Evolutionary conservation across 1,139 yeast species (phyloP).

Genomic region (Debaryomycetaceae sp.): DNA sequence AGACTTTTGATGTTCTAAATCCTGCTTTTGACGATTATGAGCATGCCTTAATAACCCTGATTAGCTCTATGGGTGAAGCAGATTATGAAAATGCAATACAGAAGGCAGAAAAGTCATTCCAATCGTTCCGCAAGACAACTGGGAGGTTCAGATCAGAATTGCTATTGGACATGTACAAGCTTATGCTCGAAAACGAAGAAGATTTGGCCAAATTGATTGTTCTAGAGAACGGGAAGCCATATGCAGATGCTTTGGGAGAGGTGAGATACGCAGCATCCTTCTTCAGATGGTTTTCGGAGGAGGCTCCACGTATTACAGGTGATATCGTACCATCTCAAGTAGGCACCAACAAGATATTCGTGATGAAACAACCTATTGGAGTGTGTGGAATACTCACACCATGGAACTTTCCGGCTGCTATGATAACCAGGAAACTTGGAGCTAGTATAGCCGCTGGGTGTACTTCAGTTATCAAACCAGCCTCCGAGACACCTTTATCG

Average conservation of each 20-base stretch:
- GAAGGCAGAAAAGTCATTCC: conserved; percentile 36
- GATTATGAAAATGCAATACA: conserved; percentile 41
- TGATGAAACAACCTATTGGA: conserved; percentile 80
- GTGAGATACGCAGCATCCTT: conserved; percentile 73
- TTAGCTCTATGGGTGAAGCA: conserved; percentile 30
- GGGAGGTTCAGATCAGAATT: conserved; percentile 39
- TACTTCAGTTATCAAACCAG: conserved; percentile 87
- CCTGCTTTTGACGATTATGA: conserved; percentile 37
- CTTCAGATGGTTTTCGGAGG: conserved; percentile 86
- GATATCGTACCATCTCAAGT: conserved; percentile 65
- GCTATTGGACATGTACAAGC: conserved; percentile 39
- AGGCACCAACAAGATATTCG: conserved; percentile 55
- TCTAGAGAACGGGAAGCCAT: conserved; percentile 82
- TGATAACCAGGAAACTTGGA: conserved; percentile 88
- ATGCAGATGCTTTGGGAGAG: conserved; percentile 75
- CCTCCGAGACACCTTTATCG: conserved; percentile 81
- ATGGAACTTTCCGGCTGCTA: conserved; percentile 94
- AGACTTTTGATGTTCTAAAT: conserved; percentile 40
- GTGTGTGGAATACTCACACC: conserved; percentile 91
- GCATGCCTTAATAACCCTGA: conserved; percentile 32
- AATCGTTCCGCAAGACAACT: conserved; percentile 33
- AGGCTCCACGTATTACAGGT: conserved; percentile 77
- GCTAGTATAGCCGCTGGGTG: conserved; percentile 96
- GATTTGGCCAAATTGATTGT: conserved; percentile 74
- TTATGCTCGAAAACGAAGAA: conserved; percentile 63